Conservation (phyloP, 768 basidiomycete genomes). For the Candolleomyces efflorescens region DNA sequence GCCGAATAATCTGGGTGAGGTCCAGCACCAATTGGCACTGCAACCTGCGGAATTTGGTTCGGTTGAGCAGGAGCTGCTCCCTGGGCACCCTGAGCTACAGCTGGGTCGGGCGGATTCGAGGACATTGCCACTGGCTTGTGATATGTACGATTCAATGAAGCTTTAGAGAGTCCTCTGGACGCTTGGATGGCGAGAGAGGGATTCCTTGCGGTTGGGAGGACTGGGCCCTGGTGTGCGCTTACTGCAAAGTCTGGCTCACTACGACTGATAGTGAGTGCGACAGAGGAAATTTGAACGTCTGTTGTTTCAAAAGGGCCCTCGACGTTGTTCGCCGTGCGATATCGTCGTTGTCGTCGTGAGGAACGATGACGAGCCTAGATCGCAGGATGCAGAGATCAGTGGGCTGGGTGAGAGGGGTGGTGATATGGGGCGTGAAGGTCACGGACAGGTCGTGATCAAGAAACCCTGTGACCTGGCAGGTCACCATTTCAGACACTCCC, state of each 20-base stretch:
- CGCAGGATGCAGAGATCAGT: slow-evolving; percentile 10
- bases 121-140: slow-evolving; percentile 23
- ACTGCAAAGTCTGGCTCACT: not conserved
- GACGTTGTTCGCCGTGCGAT: not conserved
- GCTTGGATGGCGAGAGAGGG: not conserved
- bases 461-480: slow-evolving; percentile 36
- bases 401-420: slow-evolving; percentile 21
- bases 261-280: not conserved
- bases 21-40: slow-evolving; percentile 19
- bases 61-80: slow-evolving; percentile 24
- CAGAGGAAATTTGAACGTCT: not conserved
- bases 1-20: slow-evolving; percentile 20
- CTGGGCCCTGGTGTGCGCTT: not conserved
- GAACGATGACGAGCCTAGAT: not conserved
- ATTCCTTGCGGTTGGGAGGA: too few relatives aligned
- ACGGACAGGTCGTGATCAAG: slow-evolving; percentile 35
- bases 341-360: not conserved
- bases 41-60: slow-evolving; percentile 21
- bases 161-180: not conserved
- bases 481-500: slow-evolving; percentile 25
- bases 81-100: slow-evolving; percentile 30
- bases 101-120: slow-evolving; percentile 33
- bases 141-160: not conserved
- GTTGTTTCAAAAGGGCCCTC: not conserved
- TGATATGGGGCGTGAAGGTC: slow-evolving; percentile 35